A percentile compares a stretch with the other conserved stretches of the same genome.
These are phyloP conservation scores for Candida bentonensis DNA, from an alignment of 805 yeast species.

Conservation along the genomic window DNA sequence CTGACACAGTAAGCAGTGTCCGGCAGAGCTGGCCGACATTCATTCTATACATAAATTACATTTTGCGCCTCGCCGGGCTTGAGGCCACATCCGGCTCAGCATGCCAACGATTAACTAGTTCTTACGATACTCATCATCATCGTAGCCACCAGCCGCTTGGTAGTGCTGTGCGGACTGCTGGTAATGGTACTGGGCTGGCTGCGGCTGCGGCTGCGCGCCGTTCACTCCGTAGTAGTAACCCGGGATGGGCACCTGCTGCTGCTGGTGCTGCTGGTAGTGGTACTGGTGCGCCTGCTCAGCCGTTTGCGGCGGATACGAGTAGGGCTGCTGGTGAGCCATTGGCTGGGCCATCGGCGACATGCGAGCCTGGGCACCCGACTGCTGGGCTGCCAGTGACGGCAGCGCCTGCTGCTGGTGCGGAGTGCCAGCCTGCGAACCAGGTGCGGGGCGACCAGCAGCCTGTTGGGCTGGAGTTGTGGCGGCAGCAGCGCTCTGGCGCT, in stretches of 20 bases:
- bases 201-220: not conserved
- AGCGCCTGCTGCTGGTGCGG: constrained; percentile 2
- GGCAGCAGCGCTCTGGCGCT: not conserved
- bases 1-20: no score
- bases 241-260: constrained; percentile 1
- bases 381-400: not conserved
- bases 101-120: no score
- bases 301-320: not conserved
- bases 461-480: not conserved
- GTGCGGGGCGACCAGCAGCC: not conserved
- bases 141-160: not conserved
- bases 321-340: not conserved
- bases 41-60: no score
- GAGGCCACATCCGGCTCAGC: no score
- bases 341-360: constrained; percentile 1
- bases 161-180: not conserved
- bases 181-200: not conserved
- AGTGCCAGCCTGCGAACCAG: not conserved
- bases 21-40: no score
- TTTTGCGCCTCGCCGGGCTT: no score
- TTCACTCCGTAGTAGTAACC: not conserved
- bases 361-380: not conserved
- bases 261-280: constrained; percentile 4
- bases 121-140: not conserved
- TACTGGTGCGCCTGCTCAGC: not conserved